Evolutionary conservation across 1,284 basidiomycete species (phyloP), one percentile per base, ranked within the genome.

Genomic region (Prillingera fragicola): DNA sequence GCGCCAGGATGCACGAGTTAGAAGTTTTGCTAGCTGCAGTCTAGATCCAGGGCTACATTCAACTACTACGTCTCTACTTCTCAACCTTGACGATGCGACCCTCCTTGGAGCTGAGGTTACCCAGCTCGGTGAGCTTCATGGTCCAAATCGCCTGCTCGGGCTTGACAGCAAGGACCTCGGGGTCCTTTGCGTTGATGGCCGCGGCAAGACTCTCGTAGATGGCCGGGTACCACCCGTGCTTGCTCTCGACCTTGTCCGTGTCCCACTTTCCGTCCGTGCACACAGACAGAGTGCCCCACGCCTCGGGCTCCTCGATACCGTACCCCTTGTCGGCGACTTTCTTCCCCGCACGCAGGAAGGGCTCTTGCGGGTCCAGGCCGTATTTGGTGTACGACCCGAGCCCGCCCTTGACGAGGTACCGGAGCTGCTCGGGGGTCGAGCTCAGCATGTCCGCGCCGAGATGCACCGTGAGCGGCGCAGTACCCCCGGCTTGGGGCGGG

Each of bases 361-460:
- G 80, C 69, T 89, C 87, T 63, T 90, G 87, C 3, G 80, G 72
- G 65, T 90, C 87, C 31, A 87, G 67, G 2, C 85, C 86, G 59
- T 76, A 79, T 69, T 92, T 91, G 50, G 77, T 72, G 65, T 78
- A 90, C 3, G 80, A 78, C 24, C 84, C 88, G 51, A 77, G 76
- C 18, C 79, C 80, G 15, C 87, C 72, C 43, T 67, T 66, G 42
- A 73, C 51, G 38, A 79, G 65, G 67, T 80, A 91, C 19, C 87
- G 80, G 18, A 82, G 67, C 63, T 89, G 87, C 17, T 52, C 33
- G 17, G 61, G 52, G 29, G 79, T 75, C 12, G 80, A 80, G 8
- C 84, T 85, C 24, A 89, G 74, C 44, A 82, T 80, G 45, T 82
- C 78, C 8, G 80, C 81, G 40, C 82, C 77, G 35, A 86, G 73